Conservation (phyloP, 179 eudicot species). For the Heliamphora pulchella region DNA sequence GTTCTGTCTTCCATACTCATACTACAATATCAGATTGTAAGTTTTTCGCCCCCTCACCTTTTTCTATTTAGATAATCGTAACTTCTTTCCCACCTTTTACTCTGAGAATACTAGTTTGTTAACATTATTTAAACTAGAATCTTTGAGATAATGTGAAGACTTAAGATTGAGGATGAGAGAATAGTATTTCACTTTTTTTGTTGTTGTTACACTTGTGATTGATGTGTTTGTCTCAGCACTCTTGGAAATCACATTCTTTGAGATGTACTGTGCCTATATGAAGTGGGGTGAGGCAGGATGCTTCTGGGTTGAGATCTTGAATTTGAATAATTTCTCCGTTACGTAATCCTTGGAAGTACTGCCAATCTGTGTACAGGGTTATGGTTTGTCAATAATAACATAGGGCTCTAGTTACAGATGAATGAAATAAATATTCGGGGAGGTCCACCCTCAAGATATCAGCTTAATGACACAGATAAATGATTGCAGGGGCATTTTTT, state of each 20-base stretch:
- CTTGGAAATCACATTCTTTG: not conserved
- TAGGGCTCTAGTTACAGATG: too few species aligned
- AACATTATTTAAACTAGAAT: not conserved
- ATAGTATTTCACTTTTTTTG: not conserved
- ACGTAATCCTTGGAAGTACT: too few species aligned
- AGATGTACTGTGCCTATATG: not conserved
- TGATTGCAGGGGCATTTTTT: not conserved
- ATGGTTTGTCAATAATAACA: too few species aligned
- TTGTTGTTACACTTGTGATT: not conserved
- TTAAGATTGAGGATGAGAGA: not conserved
- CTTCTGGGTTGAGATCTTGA: not conserved
- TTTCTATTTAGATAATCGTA: conserved; percentile 28
- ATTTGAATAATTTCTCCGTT: not conserved
- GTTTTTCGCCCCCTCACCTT: conserved; percentile 17
- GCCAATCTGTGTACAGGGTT: too few species aligned
- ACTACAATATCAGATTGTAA: conserved; percentile 64
- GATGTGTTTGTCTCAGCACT: not conserved
- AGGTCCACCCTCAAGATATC: not conserved
- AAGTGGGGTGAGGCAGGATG: not conserved
- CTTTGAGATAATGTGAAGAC: not conserved
- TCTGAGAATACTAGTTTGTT: not conserved
- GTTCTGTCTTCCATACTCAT: conserved; percentile 56
- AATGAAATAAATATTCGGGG: not conserved
- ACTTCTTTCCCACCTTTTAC: conserved; percentile 18
- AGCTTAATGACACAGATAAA: not conserved